Base-by-base conservation (phyloP, 1,139 yeast species). In the Candida glucosophila region DNA sequence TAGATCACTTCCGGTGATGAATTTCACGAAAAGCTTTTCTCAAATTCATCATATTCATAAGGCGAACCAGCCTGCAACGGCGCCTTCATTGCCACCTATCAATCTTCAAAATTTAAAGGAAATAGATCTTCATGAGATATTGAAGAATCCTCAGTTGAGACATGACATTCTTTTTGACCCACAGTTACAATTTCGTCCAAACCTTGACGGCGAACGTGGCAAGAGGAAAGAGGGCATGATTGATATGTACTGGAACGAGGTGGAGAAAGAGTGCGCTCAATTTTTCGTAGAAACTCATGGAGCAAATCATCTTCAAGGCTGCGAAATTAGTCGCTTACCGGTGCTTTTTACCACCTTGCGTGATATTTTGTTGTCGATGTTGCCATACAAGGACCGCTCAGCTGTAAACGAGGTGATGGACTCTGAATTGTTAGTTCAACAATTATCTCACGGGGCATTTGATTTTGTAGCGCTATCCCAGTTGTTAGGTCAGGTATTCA, bases 91-190 rank as follows among this genome's bases (percentile, higher is more conserved):
- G 15, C 97, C 97, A 2, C 95, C 95, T 1, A 88, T 86, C 30
- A 85, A 83, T 49, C 59, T 83, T 30, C 90, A 80, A 44, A 76
- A 86, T 22, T 64, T 88, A 40, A 74, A 79, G 40, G 95, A 86
- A 49, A 82, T 88, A 32, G 96, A 88, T 45, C 58, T 88, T 28
- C 83, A 81, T 35, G 95, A 86, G 46, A 86, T 90, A 30, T 66
- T 88, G 42, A 82, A 82, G 47, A 88, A 88, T 52, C 95, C 95
- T 6, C 95, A 85, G 52, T 63, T 88, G 32, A 72, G 97, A 36
- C 97, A 88, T 49, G 97, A 88, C 47, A 83, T 88, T 31, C 67
- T 85, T 15, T 88, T 88, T 48, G 96, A 88, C 55, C 94, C 96
- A 11, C 85, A 82, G 47, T 65, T 88, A 32, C 95, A 86, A 58